Conservation (phyloP, 1,284 basidiomycete species). For the Malassezia obtusa region DNA sequence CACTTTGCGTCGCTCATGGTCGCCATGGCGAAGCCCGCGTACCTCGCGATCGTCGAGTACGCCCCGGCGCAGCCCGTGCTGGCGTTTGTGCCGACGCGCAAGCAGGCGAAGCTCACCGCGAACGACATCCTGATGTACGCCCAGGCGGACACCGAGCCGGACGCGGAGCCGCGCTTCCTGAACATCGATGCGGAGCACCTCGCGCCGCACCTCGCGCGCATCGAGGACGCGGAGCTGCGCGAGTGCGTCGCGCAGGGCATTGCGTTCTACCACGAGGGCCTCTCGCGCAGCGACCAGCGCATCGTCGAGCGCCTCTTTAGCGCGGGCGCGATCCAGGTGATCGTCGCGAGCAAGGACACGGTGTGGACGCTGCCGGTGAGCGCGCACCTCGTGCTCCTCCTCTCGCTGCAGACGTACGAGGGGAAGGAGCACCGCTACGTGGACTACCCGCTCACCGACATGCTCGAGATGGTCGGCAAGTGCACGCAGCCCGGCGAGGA, state of each 20-base stretch:
- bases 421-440: constrained; percentile 62
- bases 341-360: constrained; percentile 88
- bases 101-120: constrained; percentile 84
- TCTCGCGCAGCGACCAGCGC: constrained; percentile 78
- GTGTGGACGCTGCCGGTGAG: constrained; percentile 89
- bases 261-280: constrained; percentile 89
- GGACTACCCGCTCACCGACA: constrained; percentile 93
- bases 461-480: constrained; percentile 96
- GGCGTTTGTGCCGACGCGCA: constrained; percentile 82
- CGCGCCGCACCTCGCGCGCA: constrained; percentile 74
- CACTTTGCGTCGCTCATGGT: constrained; percentile 99
- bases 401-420: constrained; percentile 93
- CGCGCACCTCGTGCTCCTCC: constrained; percentile 94
- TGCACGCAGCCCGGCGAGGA: constrained; percentile 66
- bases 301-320: constrained; percentile 90
- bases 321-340: constrained; percentile 84
- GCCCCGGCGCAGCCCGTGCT: constrained; percentile 77
- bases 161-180: constrained; percentile 62
- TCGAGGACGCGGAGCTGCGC: constrained; percentile 66
- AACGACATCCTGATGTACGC: constrained; percentile 85
- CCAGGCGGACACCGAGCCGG: constrained; percentile 65
- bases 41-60: constrained; percentile 82
- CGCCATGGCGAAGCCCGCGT: constrained; percentile 96
- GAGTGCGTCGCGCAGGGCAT: constrained; percentile 83
- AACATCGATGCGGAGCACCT: constrained; percentile 77